Evolutionary conservation across 2,329 filamentous ascomycete species (phyloP), one percentile per base, ranked within the genome.

Genomic region (Curvularia hawaiiensis): DNA sequence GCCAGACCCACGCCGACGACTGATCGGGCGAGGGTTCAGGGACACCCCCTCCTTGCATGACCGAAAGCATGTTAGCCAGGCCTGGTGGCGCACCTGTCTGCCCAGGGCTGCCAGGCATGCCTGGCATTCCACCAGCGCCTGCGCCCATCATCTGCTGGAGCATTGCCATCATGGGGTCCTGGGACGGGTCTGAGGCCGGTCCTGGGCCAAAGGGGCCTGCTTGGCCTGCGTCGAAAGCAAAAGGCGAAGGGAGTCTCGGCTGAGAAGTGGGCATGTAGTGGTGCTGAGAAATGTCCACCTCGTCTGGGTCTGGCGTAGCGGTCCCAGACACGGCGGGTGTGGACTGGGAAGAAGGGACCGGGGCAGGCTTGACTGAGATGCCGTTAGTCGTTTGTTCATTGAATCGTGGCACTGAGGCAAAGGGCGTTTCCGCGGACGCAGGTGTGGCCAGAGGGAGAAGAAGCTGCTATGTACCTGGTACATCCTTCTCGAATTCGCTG

Each of bases 201-300:
- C 63, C 63, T 30, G 67, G 54, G 6, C 64, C 64, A 43, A 71
- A 63, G 18, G 55, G 51, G 14, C 59, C 64, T 3, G 68, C 49
- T 10, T 60, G 52, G 41, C 58, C 66, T 53, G 61, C 65, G 54
- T 75, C 66, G 56, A 72, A 72, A 38, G 69, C 66, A 52, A 75
- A 74, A 4, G 72, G 73, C 66, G 50, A 71, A 8, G 74, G 71
- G 1, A 79, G 69, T 51, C 79, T 77, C 22, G 78, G 66, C 40
- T 79, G 79, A 10, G 78, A 76, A 24, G 79, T 76, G 1, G 87
- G 88, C 33, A 83, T 77, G 76, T 89, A 90, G 76, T 83, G 88
- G 77, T 90, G 89, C 62, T 88, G 78, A n/a, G 89, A 90, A 65
- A 94, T 92, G 73, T 93, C 90, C 62, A 91, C 84, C 75, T 92